A percentile compares a stretch with the other conserved stretches of the same genome.
These are phyloP conservation scores for Chytriomyces confervae DNA, from an alignment of 192 early-diverging fungal species.

Conservation along the genomic window DNA sequence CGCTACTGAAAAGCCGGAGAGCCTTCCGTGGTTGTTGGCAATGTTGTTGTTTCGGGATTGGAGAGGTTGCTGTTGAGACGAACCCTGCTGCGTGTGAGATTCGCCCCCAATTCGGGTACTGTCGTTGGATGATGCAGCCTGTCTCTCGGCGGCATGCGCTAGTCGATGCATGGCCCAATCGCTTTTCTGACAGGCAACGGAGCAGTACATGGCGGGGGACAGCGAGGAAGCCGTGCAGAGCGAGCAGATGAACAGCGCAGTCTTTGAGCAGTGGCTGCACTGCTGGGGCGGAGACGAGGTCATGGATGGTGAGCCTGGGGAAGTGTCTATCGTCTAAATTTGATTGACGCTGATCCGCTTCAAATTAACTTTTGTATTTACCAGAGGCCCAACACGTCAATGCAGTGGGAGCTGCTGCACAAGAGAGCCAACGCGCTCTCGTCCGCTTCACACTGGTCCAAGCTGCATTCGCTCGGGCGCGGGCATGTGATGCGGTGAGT, in stretches of 20 bases:
- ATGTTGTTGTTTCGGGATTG: neutral
- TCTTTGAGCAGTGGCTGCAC: neutral
- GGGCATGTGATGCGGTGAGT: too few species aligned
- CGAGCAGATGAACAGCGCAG: constrained; percentile 28
- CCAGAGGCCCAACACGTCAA: too few species aligned
- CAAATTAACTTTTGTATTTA: too few species aligned
- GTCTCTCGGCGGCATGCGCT: constrained; percentile 8
- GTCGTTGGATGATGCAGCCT: neutral
- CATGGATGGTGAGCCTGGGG: too few species aligned
- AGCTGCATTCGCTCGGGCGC: too few species aligned
- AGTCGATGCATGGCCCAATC: neutral
- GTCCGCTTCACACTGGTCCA: too few species aligned
- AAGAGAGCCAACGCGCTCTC: too few species aligned
- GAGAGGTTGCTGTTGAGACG: neutral
- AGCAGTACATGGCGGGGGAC: neutral
- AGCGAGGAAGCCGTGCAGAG: constrained; percentile 8
- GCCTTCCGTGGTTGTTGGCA: constrained; percentile 4
- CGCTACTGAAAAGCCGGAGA: neutral
- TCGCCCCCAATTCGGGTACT: neutral
- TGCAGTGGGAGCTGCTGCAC: too few species aligned
- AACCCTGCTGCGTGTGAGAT: neutral
- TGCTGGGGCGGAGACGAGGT: too few species aligned
- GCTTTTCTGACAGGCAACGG: neutral
- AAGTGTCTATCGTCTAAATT: too few species aligned
- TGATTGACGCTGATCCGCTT: too few species aligned